Percentiles rank a stretch among this genome's conserved stretches.
These are phyloP conservation scores for Talaromyces sp. DNA, from an alignment of 2,329 filamentous ascomycete genomes.

Conservation along the genomic window DNA sequence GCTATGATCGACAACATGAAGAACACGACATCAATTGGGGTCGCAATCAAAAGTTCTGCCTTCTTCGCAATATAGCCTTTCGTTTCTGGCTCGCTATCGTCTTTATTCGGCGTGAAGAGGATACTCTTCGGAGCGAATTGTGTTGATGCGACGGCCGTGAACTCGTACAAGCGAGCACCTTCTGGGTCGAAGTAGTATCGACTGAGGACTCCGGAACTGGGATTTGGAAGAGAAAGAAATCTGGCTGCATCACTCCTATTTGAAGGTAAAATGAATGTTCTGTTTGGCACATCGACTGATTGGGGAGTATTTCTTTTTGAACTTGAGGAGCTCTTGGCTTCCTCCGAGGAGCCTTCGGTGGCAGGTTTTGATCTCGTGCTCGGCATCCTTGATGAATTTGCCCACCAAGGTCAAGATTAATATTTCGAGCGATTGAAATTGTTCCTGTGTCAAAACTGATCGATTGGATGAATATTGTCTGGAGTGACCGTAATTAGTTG, in stretches of 20 bases:
- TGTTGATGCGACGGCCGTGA: conserved; percentile 55
- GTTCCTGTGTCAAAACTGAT: background rate
- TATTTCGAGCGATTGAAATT: background rate
- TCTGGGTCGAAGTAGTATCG: conserved; percentile 58
- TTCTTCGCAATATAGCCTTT: conserved; percentile 59
- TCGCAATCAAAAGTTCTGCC: conserved; percentile 78
- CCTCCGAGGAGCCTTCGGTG: background rate
- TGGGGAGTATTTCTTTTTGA: conserved; percentile 19
- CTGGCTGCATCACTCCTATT: conserved; percentile 50
- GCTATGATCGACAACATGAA: conserved; percentile 71
- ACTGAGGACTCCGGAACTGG: conserved; percentile 46
- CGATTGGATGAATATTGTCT: background rate
- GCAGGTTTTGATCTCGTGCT: conserved; percentile 26
- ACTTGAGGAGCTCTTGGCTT: conserved; percentile 21
- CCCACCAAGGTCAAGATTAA: background rate
- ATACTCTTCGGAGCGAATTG: conserved; percentile 53
- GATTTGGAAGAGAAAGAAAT: conserved; percentile 55
- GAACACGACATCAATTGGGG: conserved; percentile 79
- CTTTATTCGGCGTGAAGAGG: conserved; percentile 44
- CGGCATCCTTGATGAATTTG: background rate
- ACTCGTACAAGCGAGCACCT: conserved; percentile 56
- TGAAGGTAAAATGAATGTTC: conserved; percentile 57
- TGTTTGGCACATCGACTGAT: conserved; percentile 35
- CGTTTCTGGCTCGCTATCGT: conserved; percentile 12
- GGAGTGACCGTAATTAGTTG: background rate